A percentile compares a stretch with the other conserved stretches of the same genome.
Evolutionary conservation across 2,329 filamentous ascomycete genomes (phyloP).

Genomic region (Aspergillus sp.): DNA sequence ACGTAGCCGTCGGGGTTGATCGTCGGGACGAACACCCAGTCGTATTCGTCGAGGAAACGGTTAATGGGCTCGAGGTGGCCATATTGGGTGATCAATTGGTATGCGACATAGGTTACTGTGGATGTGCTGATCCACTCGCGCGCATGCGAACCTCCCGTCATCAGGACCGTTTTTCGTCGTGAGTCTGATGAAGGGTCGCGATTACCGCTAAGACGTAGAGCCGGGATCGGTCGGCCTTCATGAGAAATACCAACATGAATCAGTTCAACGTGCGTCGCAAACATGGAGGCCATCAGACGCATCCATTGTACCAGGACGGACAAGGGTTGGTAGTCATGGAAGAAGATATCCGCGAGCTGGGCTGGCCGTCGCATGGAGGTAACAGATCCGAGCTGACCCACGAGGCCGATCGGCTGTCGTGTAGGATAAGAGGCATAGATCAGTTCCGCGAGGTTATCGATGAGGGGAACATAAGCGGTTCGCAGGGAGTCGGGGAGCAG

Average conservation of each 20-base stretch:
- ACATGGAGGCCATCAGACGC: conserved; percentile 80
- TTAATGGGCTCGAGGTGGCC: conserved; percentile 64
- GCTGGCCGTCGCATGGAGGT: conserved; percentile 24
- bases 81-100: conserved; percentile 76
- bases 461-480: conserved; percentile 62
- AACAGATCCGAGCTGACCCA: conserved; percentile 21
- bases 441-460: conserved; percentile 69
- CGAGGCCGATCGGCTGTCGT: conserved; percentile 22
- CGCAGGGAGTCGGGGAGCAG: conserved; percentile 69
- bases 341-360: conserved; percentile 61
- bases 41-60: conserved; percentile 71
- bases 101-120: conserved; percentile 84
- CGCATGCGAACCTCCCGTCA: conserved; percentile 82
- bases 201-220: conserved; percentile 63
- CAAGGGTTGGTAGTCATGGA: conserved; percentile 83
- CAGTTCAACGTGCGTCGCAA: conserved; percentile 66
- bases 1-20: conserved; percentile 91
- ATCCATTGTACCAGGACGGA: conserved; percentile 86
- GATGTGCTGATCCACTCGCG: conserved; percentile 94
- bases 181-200: conserved; percentile 40
- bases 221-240: conserved; percentile 79
- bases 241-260: conserved; percentile 75
- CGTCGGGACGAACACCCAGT: conserved; percentile 80
- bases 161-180: conserved; percentile 65
- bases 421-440: conserved; percentile 68